Percentiles rank a stretch among this genome's conserved stretches.
Conservation (phyloP, 805 yeast genomes). For the Cyberlindnera mrakii region DNA sequence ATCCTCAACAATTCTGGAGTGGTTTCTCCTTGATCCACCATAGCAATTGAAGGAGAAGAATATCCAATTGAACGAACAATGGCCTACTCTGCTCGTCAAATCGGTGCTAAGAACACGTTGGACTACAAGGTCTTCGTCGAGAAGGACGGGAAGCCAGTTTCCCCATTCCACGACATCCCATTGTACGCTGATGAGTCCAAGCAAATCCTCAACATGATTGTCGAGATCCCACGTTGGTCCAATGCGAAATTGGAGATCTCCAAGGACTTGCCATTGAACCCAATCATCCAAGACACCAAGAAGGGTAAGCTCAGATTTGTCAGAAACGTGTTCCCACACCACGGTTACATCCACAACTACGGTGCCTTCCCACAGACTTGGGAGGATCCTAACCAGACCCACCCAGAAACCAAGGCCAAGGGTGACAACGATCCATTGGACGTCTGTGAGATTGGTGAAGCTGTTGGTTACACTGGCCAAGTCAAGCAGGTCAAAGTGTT, state of each 20-base stretch:
- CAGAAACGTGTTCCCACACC: slow-evolving; percentile 97
- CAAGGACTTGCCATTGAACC: slow-evolving; percentile 80
- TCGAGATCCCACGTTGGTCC: slow-evolving; percentile 98
- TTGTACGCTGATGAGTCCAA: slow-evolving; percentile 91
- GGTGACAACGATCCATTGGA: slow-evolving; percentile 88
- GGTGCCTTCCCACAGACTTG: slow-evolving; percentile 90
- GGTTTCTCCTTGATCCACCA: too few species aligned
- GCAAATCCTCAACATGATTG: slow-evolving; percentile 83
- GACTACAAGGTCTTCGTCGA: slow-evolving; percentile 87
- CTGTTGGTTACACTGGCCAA: slow-evolving; percentile 60
- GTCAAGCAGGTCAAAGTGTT: slow-evolving; percentile 86
- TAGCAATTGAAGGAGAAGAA: too few species aligned
- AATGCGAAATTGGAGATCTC: slow-evolving; percentile 95
- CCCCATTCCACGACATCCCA: slow-evolving; percentile 92
- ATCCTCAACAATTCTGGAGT: too few species aligned
- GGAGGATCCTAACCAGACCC: slow-evolving; percentile 46
- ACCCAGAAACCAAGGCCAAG: slow-evolving; percentile 58
- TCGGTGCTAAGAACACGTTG: slow-evolving; percentile 93
- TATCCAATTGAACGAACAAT: slow-evolving; percentile 20
- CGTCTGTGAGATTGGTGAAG: slow-evolving; percentile 76
- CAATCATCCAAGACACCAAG: slow-evolving; percentile 95
- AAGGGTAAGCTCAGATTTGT: slow-evolving; percentile 95
- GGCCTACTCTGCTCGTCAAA: slow-evolving; percentile 84
- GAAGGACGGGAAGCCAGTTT: slow-evolving; percentile 88
- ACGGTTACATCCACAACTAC: slow-evolving; percentile 97